Base-by-base conservation (phyloP, 2,329 filamentous ascomycete genomes). In the Xylariaceae sp. region DNA sequence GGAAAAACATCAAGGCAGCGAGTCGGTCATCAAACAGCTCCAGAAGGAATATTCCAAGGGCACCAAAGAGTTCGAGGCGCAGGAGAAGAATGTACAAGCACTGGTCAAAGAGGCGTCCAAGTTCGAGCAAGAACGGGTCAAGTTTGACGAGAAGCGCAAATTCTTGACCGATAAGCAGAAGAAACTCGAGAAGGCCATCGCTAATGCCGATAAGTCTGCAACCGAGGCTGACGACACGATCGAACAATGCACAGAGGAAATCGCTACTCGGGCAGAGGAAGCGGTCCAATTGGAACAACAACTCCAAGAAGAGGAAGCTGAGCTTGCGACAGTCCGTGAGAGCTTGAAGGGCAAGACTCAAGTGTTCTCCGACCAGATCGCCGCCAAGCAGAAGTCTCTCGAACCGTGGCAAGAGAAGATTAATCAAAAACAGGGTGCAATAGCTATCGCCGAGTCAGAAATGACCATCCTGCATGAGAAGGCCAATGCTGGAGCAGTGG, bases 381-480 rank as follows among this genome's bases (percentile, higher is more conserved):
- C 91, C 0, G 80, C 79, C 5, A 97, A 96, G 73, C 94, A 99
- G 66, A 97, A 95, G 72, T 87, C 90, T 1, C 78, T 99, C 11
- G 93, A 97, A 71, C 94, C 94, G 0, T 99, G 94, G 94, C 92
- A 88, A 61, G 91, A 91, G 60, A 97, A 94, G 73, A 93, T 99
- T 74, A 97, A 94, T 69, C 88, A 96, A 67, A 97, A 96, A 70
- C 88, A 94, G 66, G 97, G 92, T 0, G 85, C 89, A 3, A 95
- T 97, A 60, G 93, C 93, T 4, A 92, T 99, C 11, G 91, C 94
- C 1, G 89, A 96, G 68, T 96, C 91, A 69, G 93, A 99, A 70
- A 82, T 97, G 60, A 87, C 91, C 54, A 97, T 99, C 51, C 79
- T 99, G 7, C 82, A 84, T 39, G 94, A 99, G 67, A 90, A 91